Conservation (phyloP, 768 basidiomycete genomes). For the Hortiboletus flavorubellus region DNA sequence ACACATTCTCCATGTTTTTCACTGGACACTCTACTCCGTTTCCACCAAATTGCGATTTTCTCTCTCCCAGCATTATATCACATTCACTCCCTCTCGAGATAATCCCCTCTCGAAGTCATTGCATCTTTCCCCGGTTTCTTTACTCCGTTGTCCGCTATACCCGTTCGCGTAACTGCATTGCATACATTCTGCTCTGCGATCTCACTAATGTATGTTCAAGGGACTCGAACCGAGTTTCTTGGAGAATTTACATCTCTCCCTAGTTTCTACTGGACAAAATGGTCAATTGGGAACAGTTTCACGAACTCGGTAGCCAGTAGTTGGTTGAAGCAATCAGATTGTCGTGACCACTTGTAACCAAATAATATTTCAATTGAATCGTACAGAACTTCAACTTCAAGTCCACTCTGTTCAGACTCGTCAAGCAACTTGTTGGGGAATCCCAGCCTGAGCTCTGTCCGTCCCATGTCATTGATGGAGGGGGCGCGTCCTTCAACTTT, state of each 20-base stretch:
- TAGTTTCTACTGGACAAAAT: neutral
- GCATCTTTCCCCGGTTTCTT: constrained; percentile 11
- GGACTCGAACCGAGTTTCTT: constrained; percentile 8
- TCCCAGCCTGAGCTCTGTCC: neutral
- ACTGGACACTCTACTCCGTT: constrained; percentile 12
- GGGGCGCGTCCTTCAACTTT: no score
- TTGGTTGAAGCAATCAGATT: neutral
- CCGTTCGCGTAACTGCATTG: constrained; percentile 28
- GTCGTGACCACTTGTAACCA: neutral
- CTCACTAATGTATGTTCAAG: constrained; percentile 31
- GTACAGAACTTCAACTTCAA: neutral
- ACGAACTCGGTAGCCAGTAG: no score
- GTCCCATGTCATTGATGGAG: no score
- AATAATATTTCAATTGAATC: no score
- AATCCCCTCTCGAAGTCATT: constrained; percentile 12
- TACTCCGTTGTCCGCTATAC: constrained; percentile 26
- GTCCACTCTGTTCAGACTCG: neutral
- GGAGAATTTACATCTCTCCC: constrained; percentile 9
- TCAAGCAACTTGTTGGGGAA: neutral
- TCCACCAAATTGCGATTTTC: constrained; percentile 1
- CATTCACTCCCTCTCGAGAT: constrained; percentile 14
- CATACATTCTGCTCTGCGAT: constrained; percentile 28
- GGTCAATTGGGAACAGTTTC: neutral
- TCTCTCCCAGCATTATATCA: constrained; percentile 15
- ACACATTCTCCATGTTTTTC: constrained; percentile 6